phyloP scores from a whole-genome alignment of 1,284 basidiomycete species.

The Ustilago sp. region DNA sequence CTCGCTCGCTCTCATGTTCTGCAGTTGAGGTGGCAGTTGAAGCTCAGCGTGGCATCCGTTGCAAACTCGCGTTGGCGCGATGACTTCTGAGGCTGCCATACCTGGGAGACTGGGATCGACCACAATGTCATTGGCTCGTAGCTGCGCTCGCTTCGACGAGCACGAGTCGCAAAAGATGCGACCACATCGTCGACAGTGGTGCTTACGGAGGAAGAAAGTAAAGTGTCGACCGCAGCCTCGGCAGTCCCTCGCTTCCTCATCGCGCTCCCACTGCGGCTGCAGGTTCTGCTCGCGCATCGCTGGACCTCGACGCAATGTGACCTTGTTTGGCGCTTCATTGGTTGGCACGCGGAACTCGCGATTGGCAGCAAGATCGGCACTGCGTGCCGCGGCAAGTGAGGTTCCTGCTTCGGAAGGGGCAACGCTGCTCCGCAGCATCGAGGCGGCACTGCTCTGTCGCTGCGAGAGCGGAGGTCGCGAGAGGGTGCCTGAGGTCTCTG shows the following conservation, averaged over 20 bases:
- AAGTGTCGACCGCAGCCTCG: slow-evolving; percentile 83
- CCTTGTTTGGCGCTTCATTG: slow-evolving; percentile 59
- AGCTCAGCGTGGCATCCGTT: slow-evolving; percentile 77
- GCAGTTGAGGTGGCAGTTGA: slow-evolving; percentile 74
- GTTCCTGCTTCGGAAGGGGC: slow-evolving; percentile 62
- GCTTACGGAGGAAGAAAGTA: slow-evolving; percentile 83
- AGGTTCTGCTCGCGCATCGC: slow-evolving; percentile 51
- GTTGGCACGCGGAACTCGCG: slow-evolving; percentile 63
- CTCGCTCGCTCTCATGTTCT: slow-evolving; percentile 72
- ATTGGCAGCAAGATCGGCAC: slow-evolving; percentile 60
- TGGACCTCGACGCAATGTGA: slow-evolving; percentile 38
- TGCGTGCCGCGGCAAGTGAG: slow-evolving; percentile 44
- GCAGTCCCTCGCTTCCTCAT: slow-evolving; percentile 79
- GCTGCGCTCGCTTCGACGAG: slow-evolving; percentile 78
- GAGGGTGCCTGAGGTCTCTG: slow-evolving; percentile 37
- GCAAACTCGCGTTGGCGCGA: slow-evolving; percentile 81
- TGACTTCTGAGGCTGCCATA: slow-evolving; percentile 73
- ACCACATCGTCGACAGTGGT: slow-evolving; percentile 85
- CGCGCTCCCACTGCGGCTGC: slow-evolving; percentile 84
- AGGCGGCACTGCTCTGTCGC: slow-evolving; percentile 53
- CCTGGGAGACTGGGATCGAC: slow-evolving; percentile 76
- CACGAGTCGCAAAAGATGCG: slow-evolving; percentile 90
- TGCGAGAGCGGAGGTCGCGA: slow-evolving; percentile 45
- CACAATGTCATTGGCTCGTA: slow-evolving; percentile 82
- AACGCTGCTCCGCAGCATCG: slow-evolving; percentile 41